Percentiles rank a stretch among this genome's conserved stretches.
Conservation (phyloP, 2,329 filamentous ascomycete species). For the Botryotinia globosa region DNA sequence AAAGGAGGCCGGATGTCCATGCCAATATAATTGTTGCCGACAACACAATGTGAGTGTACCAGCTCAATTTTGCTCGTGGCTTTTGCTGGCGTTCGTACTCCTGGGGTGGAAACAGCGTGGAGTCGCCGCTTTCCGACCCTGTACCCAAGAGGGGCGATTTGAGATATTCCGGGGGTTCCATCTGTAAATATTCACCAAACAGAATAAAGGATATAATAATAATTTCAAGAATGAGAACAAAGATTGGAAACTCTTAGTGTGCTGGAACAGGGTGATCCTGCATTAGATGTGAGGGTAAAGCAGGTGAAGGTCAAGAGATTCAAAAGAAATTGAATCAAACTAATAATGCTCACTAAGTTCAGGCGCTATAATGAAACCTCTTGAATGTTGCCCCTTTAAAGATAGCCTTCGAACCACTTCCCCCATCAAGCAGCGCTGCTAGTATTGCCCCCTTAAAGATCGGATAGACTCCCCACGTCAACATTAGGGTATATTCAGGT, state of each 20-base stretch:
- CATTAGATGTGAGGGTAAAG: neutral
- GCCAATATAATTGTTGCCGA: neutral
- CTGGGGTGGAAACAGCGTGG: neutral
- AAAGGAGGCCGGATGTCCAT: neutral
- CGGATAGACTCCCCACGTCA: neutral
- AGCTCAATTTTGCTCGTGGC: neutral
- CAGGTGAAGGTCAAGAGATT: neutral
- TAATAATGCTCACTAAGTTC: neutral
- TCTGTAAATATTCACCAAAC: neutral
- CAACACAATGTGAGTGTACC: neutral
- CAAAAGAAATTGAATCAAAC: neutral
- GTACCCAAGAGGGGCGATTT: neutral
- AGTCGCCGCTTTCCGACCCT: neutral
- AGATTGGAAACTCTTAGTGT: neutral
- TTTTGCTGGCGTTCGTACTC: neutral
- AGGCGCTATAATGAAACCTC: neutral
- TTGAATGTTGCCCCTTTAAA: neutral
- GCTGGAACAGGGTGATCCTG: neutral
- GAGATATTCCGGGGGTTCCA: neutral
- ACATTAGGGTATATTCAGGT: neutral
- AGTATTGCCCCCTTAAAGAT: neutral
- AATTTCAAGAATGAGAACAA: neutral
- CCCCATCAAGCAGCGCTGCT: neutral
- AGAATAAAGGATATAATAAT: neutral
- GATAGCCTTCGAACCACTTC: neutral